Percentiles rank a stretch among this genome's conserved stretches.
These are phyloP conservation scores for Rhizopus sp. DNA, from an alignment of 371 early-diverging fungal species.

Conservation along the genomic window DNA sequence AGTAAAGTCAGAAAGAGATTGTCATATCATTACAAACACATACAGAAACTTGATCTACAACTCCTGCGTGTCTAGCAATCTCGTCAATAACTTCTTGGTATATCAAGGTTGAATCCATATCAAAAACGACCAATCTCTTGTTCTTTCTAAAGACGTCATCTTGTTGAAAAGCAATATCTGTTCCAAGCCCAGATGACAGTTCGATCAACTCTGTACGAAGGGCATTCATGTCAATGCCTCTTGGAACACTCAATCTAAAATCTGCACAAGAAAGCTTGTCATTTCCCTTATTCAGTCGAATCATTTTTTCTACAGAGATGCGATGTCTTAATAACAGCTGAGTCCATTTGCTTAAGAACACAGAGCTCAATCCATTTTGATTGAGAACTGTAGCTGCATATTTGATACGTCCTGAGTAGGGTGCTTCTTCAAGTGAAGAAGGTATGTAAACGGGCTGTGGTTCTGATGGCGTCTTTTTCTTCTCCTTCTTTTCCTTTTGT, in stretches of 20 bases:
- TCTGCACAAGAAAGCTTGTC: conserved; percentile 73
- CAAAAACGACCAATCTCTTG: conserved; percentile 95
- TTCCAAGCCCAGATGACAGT: conserved; percentile 66
- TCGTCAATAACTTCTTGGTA: conserved; percentile 99
- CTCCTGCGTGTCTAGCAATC: conserved; percentile 90
- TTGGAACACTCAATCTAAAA: conserved; percentile 76
- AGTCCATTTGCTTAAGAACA: conserved; percentile 77
- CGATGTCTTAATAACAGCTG: conserved; percentile 65
- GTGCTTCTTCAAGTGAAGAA: conserved; percentile 77
- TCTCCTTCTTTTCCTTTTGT: conserved; percentile 37
- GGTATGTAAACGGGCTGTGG: conserved; percentile 37
- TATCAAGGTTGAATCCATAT: conserved; percentile 98
- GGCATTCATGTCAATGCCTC: conserved; percentile 56
- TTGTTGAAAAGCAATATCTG: conserved; percentile 87
- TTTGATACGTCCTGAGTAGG: conserved; percentile 76
- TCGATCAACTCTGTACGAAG: conserved; percentile 73
- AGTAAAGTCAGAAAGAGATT: neutral
- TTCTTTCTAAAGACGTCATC: conserved; percentile 87
- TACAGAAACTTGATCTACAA: conserved; percentile 90
- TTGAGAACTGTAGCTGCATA: conserved; percentile 84
- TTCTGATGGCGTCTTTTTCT: conserved; percentile 33
- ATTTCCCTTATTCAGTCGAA: conserved; percentile 64
- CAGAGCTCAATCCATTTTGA: conserved; percentile 73
- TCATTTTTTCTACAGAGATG: conserved; percentile 83
- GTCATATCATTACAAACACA: conserved; percentile 20